Evolutionary conservation across 2,329 filamentous ascomycete genomes (phyloP).

Genomic region (Paracoccidioides brasiliensis): DNA sequence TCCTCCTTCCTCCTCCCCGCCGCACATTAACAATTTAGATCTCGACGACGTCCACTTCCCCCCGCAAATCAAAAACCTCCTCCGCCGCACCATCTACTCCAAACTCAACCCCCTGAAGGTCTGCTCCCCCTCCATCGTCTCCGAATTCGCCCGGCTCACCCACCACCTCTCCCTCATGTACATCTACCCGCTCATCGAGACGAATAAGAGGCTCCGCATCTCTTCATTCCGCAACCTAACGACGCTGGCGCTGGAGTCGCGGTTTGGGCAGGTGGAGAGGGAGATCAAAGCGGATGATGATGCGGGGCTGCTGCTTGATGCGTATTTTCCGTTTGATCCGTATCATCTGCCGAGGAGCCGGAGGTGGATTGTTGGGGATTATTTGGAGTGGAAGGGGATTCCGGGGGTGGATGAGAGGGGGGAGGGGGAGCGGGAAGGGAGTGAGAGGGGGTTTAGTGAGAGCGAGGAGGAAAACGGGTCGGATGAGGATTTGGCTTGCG

Average conservation of each 20-base stretch:
- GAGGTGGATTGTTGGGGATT: slow-evolving; percentile 75
- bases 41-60: slow-evolving; percentile 67
- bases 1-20: slow-evolving; percentile 7
- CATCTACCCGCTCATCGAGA: slow-evolving; percentile 74
- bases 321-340: slow-evolving; percentile 95
- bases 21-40: slow-evolving; percentile 39
- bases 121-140: slow-evolving; percentile 78
- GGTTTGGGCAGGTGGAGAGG: slow-evolving; percentile 36
- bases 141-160: slow-evolving; percentile 79
- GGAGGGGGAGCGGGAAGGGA: slow-evolving; percentile 28
- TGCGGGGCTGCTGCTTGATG: slow-evolving; percentile 71
- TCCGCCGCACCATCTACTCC: slow-evolving; percentile 69
- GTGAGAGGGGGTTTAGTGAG: slow-evolving; percentile 23
- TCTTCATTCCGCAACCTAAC: slow-evolving; percentile 46
- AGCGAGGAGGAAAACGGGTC: slow-evolving; percentile 31
- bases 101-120: slow-evolving; percentile 91
- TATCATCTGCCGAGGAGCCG: slow-evolving; percentile 82
- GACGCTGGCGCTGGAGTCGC: slow-evolving; percentile 22
- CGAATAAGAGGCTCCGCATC: slow-evolving; percentile 79
- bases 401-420: slow-evolving; percentile 52
- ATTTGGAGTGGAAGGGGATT: slow-evolving; percentile 66
- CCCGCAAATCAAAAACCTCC: slow-evolving; percentile 56
- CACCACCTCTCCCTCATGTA: slow-evolving; percentile 81
- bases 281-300: slow-evolving; percentile 52
- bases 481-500: slow-evolving; percentile 25